A percentile compares a stretch with the other conserved stretches of the same genome.
These are phyloP conservation scores for Fusarium floridanum DNA, from an alignment of 2,329 filamentous ascomycete genomes.

Conservation along the genomic window DNA sequence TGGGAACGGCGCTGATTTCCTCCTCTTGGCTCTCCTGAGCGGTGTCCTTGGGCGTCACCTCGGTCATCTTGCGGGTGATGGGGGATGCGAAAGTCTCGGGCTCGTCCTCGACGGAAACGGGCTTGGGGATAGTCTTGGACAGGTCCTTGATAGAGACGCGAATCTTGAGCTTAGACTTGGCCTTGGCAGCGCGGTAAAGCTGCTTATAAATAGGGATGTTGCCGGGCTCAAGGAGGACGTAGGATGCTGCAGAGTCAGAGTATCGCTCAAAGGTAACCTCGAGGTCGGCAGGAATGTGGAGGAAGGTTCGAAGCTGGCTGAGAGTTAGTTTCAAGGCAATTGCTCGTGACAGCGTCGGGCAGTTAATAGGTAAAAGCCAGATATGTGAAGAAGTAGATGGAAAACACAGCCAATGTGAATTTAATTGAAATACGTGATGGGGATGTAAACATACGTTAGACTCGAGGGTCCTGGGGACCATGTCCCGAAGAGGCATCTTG, in stretches of 20 bases:
- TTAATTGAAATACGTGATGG: neutral
- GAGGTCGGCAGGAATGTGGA: slow-evolving; percentile 50
- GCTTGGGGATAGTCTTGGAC: slow-evolving; percentile 49
- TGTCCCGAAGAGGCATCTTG: slow-evolving; percentile 90
- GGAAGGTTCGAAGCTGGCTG: slow-evolving; percentile 52
- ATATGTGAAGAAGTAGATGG: neutral
- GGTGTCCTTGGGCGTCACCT: slow-evolving; percentile 33
- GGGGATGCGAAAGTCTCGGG: slow-evolving; percentile 48
- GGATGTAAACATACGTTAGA: slow-evolving; percentile 78
- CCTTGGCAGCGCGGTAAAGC: slow-evolving; percentile 95
- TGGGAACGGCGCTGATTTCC: slow-evolving; percentile 30
- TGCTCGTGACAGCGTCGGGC: neutral
- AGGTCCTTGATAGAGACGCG: slow-evolving; percentile 68
- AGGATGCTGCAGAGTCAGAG: slow-evolving; percentile 89
- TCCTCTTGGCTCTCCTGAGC: slow-evolving; percentile 26
- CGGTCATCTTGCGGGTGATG: slow-evolving; percentile 17
- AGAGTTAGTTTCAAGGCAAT: slow-evolving; percentile 26
- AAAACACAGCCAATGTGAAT: neutral
- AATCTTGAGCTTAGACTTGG: slow-evolving; percentile 96
- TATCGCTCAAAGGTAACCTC: slow-evolving; percentile 85
- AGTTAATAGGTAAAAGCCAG: neutral
- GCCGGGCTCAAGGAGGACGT: slow-evolving; percentile 80
- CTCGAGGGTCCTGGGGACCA: slow-evolving; percentile 80
- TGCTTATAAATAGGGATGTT: slow-evolving; percentile 94
- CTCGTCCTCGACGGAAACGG: slow-evolving; percentile 66